A percentile compares a stretch with the other conserved stretches of the same genome.
Evolutionary conservation across 345 rosid species (phyloP).

Genomic region (Boechera stricta): DNA sequence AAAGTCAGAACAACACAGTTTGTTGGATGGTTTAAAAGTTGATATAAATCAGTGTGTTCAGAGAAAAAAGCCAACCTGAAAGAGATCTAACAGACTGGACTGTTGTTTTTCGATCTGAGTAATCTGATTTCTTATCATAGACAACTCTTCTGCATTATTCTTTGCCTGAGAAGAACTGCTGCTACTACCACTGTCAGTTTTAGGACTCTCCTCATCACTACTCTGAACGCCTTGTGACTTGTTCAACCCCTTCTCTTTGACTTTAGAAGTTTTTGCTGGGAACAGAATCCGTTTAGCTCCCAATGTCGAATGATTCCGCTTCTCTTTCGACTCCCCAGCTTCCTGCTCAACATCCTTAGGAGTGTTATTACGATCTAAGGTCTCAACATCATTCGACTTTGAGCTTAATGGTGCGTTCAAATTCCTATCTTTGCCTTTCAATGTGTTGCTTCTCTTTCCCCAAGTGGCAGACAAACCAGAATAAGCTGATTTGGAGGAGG

Average conservation of each 20-base stretch:
- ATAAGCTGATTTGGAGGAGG: slow-evolving; percentile 51
- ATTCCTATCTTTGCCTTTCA: slow-evolving; percentile 48
- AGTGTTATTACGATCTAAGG: background rate
- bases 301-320: slow-evolving; percentile 39
- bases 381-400: slow-evolving; percentile 13
- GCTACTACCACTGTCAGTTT: slow-evolving; percentile 27
- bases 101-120: slow-evolving; percentile 90
- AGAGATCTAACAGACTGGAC: slow-evolving; percentile 70
- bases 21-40: background rate
- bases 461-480: slow-evolving; percentile 10
- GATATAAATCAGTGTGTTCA: background rate
- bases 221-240: slow-evolving; percentile 64
- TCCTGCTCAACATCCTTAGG: slow-evolving; percentile 27
- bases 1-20: slow-evolving; percentile 27
- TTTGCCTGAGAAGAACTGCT: slow-evolving; percentile 46
- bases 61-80: slow-evolving; percentile 60
- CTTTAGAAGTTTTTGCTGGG: slow-evolving; percentile 39
- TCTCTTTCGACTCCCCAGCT: slow-evolving; percentile 43
- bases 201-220: slow-evolving; percentile 53
- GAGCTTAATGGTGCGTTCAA: slow-evolving; percentile 30
- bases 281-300: slow-evolving; percentile 58
- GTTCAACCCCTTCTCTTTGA: slow-evolving; percentile 50
- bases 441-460: slow-evolving; percentile 34
- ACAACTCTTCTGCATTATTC: slow-evolving; percentile 57
- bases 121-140: slow-evolving; percentile 70